Base-by-base conservation (phyloP, 106 monocot genomes). In the Chionographis japonica region DNA sequence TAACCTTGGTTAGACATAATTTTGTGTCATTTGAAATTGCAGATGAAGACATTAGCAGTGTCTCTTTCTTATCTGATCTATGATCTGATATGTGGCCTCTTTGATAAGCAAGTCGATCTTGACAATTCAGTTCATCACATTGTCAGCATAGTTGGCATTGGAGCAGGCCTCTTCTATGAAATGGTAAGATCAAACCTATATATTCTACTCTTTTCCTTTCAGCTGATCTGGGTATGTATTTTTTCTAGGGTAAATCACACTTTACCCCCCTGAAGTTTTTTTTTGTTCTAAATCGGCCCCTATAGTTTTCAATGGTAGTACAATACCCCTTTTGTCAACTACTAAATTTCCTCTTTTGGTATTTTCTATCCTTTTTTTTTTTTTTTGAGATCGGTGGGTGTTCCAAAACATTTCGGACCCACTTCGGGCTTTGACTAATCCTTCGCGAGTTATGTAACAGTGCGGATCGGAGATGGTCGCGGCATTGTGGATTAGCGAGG, bases 401-500 rank as follows among this genome's bases (percentile, higher is more conserved):
- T 27, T 27, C 27, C 1, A 1, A 27, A 27, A 27, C 27, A 0
- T 27, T 27, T 27, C 27, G 27, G 27, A 27, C 27, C 27, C 27
- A 27, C 27, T 27, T 27, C 27, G 27, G 27, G 27, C 27, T 27
- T 1, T 0, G 27, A 27, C 27, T 27, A 27, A 27, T 27, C 27
- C 27, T 27, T 27, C 27, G 0, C 1, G 27, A 27, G 27, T 27
- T 27, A 27, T 27, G 12, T 13, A 36, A 58, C 79, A 86, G 86
- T 77, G 86, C 51, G 90, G 90, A 4, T 71, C 90, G 14, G 86
- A 86, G 57, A 75, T 75, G 90, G 86, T 79, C 37, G 86, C 90
- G 3, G 20, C 78, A 7, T 11, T 86, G 53, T 81, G 80, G 77
- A 46, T 86, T 20, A 86, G 86, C 6, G 90, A 90, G 77, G 70